Conservation (phyloP, 2,329 filamentous ascomycete species). For the Fonsecaea nubica region DNA sequence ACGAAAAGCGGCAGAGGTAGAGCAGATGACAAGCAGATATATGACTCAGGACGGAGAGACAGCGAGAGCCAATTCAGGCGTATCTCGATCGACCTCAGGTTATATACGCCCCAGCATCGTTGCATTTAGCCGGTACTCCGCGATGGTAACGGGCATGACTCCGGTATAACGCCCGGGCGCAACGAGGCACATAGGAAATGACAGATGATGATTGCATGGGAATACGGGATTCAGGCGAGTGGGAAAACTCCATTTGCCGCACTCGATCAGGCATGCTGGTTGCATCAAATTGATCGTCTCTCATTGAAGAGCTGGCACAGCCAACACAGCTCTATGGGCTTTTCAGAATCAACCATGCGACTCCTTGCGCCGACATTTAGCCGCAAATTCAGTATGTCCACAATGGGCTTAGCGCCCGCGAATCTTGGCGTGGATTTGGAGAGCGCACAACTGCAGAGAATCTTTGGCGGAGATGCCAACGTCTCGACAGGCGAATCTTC, state of each 20-base stretch:
- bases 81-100: background rate
- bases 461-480: constrained; percentile 14
- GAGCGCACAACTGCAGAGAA: constrained; percentile 13
- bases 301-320: background rate
- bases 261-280: background rate
- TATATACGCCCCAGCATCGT: constrained; percentile 4
- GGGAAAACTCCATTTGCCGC: background rate
- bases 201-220: background rate
- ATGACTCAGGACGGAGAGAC: background rate
- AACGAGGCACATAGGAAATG: background rate
- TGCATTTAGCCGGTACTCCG: constrained; percentile 15
- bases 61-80: background rate
- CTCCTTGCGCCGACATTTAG: background rate
- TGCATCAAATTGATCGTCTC: background rate
- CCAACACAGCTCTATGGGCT: too few relatives aligned
- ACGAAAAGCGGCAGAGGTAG: background rate
- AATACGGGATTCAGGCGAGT: background rate
- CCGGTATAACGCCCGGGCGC: background rate
- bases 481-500: constrained; percentile 15
- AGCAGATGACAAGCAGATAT: background rate
- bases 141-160: background rate
- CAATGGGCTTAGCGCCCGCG: background rate
- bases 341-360: background rate
- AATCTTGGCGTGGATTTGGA: constrained; percentile 17
- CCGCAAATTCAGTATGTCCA: background rate